phyloP scores from a whole-genome alignment of 306 rosid species.

The Bauhinia variegata region DNA sequence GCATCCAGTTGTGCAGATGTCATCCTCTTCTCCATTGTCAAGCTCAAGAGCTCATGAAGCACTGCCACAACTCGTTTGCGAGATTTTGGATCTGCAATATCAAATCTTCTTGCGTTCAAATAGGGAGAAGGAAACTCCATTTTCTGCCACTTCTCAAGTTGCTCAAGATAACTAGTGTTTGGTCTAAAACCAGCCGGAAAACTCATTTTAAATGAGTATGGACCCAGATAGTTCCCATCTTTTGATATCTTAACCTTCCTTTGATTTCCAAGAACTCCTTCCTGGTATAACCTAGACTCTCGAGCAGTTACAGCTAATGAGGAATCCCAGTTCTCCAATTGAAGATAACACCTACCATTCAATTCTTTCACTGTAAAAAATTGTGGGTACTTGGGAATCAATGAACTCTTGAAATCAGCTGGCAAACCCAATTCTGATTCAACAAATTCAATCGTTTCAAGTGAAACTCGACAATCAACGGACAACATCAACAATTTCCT shows the following conservation, averaged over 20 bases:
- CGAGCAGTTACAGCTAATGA: constrained; percentile 63
- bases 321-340: constrained; percentile 84
- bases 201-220: constrained; percentile 61
- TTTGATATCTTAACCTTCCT: constrained; percentile 63
- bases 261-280: constrained; percentile 39
- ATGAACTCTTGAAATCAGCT: constrained; percentile 45
- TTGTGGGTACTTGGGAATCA: constrained; percentile 64
- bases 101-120: constrained; percentile 79
- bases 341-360: constrained; percentile 54
- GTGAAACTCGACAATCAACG: constrained; percentile 65
- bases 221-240: constrained; percentile 72
- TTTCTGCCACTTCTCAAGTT: constrained; percentile 77
- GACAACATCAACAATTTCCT: constrained; percentile 76
- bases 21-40: constrained; percentile 81
- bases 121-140: constrained; percentile 89
- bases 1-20: constrained; percentile 79
- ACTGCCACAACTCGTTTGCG: constrained; percentile 76
- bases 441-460: constrained; percentile 59
- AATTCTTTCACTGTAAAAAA: constrained; percentile 57
- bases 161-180: constrained; percentile 63
- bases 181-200: constrained; percentile 79
- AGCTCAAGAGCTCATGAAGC: constrained; percentile 85
- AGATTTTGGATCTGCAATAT: constrained; percentile 61
- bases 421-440: constrained; percentile 69
- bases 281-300: constrained; percentile 52